A percentile compares a stretch with the other conserved stretches of the same genome.
These are phyloP conservation scores for Trifolium fragiferum DNA, from an alignment of 306 rosid genomes.

Conservation along the genomic window DNA sequence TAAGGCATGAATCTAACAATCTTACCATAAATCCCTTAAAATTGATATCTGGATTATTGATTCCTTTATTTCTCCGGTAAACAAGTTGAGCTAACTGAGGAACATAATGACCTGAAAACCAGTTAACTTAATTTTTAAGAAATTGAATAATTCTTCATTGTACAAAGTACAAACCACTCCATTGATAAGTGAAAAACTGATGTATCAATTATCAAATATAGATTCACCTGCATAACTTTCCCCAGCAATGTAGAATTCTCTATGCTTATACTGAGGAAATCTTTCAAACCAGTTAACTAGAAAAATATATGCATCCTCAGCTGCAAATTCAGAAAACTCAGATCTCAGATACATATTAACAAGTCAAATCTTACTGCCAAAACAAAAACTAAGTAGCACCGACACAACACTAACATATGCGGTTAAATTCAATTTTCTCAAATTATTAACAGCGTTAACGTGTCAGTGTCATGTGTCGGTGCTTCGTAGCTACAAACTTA, in stretches of 20 bases:
- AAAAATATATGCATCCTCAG: slow-evolving; percentile 85
- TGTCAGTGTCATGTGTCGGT: neutral
- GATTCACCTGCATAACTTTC: slow-evolving; percentile 95
- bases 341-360: slow-evolving; percentile 34
- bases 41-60: slow-evolving; percentile 74
- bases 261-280: slow-evolving; percentile 90
- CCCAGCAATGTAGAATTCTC: slow-evolving; percentile 93
- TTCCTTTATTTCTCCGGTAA: slow-evolving; percentile 70
- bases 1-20: slow-evolving; percentile 11
- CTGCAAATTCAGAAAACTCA: slow-evolving; percentile 57
- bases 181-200: neutral
- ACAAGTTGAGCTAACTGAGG: slow-evolving; percentile 88
- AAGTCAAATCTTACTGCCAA: slow-evolving; percentile 30
- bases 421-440: neutral
- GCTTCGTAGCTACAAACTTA: neutral
- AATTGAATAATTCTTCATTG: slow-evolving; percentile 29
- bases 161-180: slow-evolving; percentile 27
- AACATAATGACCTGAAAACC: slow-evolving; percentile 83
- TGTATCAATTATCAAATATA: slow-evolving; percentile 19
- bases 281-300: slow-evolving; percentile 91
- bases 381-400: neutral
- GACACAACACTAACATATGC: neutral
- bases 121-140: neutral
- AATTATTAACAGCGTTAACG: neutral
- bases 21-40: slow-evolving; percentile 94